Percentiles rank a stretch among this genome's conserved stretches.
phyloP scores from a whole-genome alignment of 768 basidiomycete genomes.

The Xerocomellus amylosporus region DNA sequence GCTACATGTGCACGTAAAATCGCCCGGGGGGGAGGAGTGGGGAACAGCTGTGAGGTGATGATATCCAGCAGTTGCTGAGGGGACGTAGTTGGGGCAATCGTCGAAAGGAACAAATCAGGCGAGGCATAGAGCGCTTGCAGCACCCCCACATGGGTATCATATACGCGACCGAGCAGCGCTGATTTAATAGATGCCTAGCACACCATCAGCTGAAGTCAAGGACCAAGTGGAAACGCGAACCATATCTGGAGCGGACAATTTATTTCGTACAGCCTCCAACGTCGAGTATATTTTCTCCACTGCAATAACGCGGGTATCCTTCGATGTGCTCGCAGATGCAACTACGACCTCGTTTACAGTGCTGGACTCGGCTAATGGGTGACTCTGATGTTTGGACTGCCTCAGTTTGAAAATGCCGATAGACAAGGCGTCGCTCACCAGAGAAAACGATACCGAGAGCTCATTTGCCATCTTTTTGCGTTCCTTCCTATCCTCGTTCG shows the following conservation, averaged over 20 bases:
- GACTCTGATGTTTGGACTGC: slow-evolving; percentile 14
- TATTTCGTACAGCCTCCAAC: slow-evolving; percentile 20
- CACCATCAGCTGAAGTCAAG: slow-evolving; percentile 3
- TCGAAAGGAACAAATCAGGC: slow-evolving; percentile 44
- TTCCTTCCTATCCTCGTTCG: slow-evolving; percentile 30
- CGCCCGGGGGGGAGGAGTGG: slow-evolving; percentile 47
- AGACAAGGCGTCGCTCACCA: slow-evolving; percentile 37
- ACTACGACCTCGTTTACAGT: slow-evolving; percentile 46
- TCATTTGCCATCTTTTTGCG: slow-evolving; percentile 48
- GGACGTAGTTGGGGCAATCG: slow-evolving; percentile 14
- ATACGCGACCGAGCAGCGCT: slow-evolving; percentile 64
- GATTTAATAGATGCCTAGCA: slow-evolving; percentile 54
- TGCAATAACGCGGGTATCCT: slow-evolving; percentile 54
- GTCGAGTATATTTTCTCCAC: slow-evolving; percentile 54
- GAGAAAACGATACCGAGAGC: slow-evolving; percentile 55
- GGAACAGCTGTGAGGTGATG: slow-evolving; percentile 25
- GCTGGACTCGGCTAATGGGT: slow-evolving; percentile 23
- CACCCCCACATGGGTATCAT: slow-evolving; percentile 61
- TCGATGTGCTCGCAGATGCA: slow-evolving; percentile 61
- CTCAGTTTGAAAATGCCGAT: not conserved
- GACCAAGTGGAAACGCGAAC: slow-evolving; percentile 4
- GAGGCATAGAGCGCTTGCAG: slow-evolving; percentile 65
- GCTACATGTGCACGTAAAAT: slow-evolving; percentile 53
- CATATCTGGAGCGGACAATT: slow-evolving; percentile 38
- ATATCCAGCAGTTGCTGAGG: slow-evolving; percentile 25